Base-by-base conservation (phyloP, 257 asterid species). In the Datura wrightii region DNA sequence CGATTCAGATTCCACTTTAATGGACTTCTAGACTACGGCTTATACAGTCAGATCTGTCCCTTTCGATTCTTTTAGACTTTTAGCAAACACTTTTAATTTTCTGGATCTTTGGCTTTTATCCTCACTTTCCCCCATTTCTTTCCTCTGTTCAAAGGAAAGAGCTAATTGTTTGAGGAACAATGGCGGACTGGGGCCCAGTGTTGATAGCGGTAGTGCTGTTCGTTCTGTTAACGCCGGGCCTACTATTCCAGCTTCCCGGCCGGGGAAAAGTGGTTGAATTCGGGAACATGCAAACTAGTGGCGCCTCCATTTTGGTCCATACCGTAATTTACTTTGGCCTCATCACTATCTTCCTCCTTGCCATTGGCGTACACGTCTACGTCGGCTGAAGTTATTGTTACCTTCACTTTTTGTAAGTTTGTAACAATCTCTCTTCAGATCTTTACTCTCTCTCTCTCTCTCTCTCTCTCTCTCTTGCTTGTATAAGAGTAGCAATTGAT, bases 201-300 rank as follows among this genome's bases (percentile, higher is more conserved):
- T 31, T 76, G 24, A 31, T 76, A 76, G 82, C 82, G 6, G 82
- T 76, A 14, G 82, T 50, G 44, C 10, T 74, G 24, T 46, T 74
- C 36, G 80, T 74, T 15, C 6, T 74, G 42, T 76, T 76, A 50
- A 48, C 82, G 19, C 82, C 82, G 13, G 82, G 82, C 4, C 62
- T 76, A 31, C 8, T 76, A 13, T 76, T 11, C 62, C 82, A 76
- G 62, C 62, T 76, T 50, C 82, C 82, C 5, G 14, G 82, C 14
- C 24, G 62, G 50, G 82, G 82, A 31, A 76, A 50, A 31, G 58
- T 53, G 13, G 62, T 50, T 50, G 81, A 76, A 50, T 76, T 76
- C 8, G 81, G 81, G 3, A 76, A 76, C 62, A 76, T 76, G 81
- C 81, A 76, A 76, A 76, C 82, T 15, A 76, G 82, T 14, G 82